Evolutionary conservation across 345 rosid species (phyloP).

Genomic region (Eucalyptus microcorys): DNA sequence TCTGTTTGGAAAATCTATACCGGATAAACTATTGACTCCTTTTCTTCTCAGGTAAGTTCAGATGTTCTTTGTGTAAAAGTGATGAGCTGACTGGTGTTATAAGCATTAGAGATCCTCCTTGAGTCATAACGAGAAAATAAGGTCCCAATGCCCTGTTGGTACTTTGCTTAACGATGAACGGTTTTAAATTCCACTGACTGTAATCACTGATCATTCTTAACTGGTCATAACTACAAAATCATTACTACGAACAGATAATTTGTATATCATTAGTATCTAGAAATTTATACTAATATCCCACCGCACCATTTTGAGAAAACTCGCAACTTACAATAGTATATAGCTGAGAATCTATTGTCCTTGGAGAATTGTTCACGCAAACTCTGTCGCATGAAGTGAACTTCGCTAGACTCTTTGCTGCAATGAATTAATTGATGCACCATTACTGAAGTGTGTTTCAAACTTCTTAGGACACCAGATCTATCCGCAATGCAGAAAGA

Average conservation of each 20-base stretch:
- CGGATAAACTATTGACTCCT: conserved; percentile 38
- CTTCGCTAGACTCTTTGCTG: background rate
- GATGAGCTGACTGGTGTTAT: background rate
- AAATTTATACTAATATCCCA: background rate
- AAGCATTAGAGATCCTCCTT: background rate
- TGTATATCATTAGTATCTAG: background rate
- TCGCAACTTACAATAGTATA: background rate
- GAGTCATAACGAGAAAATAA: background rate
- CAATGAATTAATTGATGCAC: background rate
- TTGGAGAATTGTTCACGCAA: background rate
- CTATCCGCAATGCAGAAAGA: conserved; percentile 66
- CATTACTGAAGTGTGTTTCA: background rate
- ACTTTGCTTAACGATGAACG: background rate
- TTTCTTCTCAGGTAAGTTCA: conserved; percentile 31
- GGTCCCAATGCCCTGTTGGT: background rate
- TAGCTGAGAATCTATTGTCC: background rate
- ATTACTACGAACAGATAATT: background rate
- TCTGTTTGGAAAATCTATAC: conserved; percentile 32
- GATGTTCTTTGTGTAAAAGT: background rate
- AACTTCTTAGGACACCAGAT: conserved; percentile 41
- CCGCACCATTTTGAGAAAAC: background rate
- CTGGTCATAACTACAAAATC: background rate
- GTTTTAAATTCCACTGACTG: background rate
- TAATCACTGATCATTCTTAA: background rate
- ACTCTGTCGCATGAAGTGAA: background rate